phyloP scores from a whole-genome alignment of 1,284 basidiomycete species.

The Coniferiporia sulphurascens region DNA sequence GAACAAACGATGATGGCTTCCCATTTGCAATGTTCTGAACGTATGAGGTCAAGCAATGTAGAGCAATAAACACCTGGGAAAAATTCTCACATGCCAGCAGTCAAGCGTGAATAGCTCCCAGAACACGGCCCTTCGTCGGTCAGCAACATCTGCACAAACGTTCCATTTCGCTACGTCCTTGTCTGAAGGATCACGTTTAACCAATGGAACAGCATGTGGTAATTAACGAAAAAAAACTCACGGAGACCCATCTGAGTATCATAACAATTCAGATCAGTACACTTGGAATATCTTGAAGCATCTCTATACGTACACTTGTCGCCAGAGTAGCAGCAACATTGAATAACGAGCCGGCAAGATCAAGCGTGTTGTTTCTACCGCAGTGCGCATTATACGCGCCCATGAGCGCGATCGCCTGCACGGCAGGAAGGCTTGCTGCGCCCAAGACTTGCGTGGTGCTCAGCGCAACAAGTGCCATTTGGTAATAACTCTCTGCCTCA shows the following conservation, averaged over 20 bases:
- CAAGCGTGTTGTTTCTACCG: conserved; percentile 25
- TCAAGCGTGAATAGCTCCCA: conserved; percentile 40
- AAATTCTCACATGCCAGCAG: conserved; percentile 30
- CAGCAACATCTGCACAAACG: conserved; percentile 31
- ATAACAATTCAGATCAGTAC: not conserved
- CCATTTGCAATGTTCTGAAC: conserved; percentile 18
- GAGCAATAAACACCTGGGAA: not conserved
- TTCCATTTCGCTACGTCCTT: conserved; percentile 42
- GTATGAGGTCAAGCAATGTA: not conserved
- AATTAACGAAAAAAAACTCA: conserved; percentile 17
- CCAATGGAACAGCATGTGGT: not conserved
- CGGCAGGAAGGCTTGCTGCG: conserved; percentile 33
- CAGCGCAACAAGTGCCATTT: conserved; percentile 30
- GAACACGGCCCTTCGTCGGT: conserved; percentile 38
- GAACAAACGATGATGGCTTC: conserved; percentile 15
- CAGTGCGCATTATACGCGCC: conserved; percentile 26
- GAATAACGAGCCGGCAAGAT: conserved; percentile 26
- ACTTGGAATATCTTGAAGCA: not conserved
- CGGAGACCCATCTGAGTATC: conserved; percentile 27
- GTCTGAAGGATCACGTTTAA: conserved; percentile 27
- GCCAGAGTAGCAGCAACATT: conserved; percentile 25
- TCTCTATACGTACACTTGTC: conserved; percentile 22
- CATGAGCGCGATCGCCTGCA: conserved; percentile 27
- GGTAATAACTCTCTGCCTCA: conserved; percentile 27
- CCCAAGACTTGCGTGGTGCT: conserved; percentile 33